Percentiles rank a stretch among this genome's conserved stretches.
Evolutionary conservation across 768 basidiomycete species (phyloP).

Genomic region (Amanita polypyramis): DNA sequence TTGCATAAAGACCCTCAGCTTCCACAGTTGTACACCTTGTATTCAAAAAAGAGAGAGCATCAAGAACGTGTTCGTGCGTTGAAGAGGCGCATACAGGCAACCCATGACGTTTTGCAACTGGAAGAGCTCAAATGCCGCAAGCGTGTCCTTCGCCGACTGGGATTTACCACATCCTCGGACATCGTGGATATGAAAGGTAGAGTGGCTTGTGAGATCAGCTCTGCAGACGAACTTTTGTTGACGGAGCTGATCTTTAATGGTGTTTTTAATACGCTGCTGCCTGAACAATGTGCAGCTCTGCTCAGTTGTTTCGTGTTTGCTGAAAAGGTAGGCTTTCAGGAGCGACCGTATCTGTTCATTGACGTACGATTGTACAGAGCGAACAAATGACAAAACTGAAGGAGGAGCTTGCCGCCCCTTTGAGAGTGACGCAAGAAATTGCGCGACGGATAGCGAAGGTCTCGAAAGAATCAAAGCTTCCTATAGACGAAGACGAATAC

Average conservation of each 20-base stretch:
- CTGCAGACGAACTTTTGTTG: constrained; percentile 90
- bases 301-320: constrained; percentile 96
- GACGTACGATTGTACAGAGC: constrained; percentile 37
- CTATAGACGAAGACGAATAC: constrained; percentile 88
- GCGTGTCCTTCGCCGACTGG: constrained; percentile 84
- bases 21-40: constrained; percentile 72
- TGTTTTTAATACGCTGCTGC: constrained; percentile 80
- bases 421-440: constrained; percentile 92
- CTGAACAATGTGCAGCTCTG: constrained; percentile 90
- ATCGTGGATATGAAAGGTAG: constrained; percentile 98
- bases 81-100: constrained; percentile 81
- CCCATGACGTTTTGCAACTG: constrained; percentile 87
- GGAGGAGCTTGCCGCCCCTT: constrained; percentile 87
- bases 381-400: constrained; percentile 79
- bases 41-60: constrained; percentile 62
- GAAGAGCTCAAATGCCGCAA: constrained; percentile 96
- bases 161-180: constrained; percentile 80
- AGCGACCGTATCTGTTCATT: background rate
- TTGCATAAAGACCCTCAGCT: constrained; percentile 73
- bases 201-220: constrained; percentile 97
- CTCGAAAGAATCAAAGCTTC: constrained; percentile 85
- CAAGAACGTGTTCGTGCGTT: constrained; percentile 63
- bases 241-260: constrained; percentile 98
- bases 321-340: constrained; percentile 60
- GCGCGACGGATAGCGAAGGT: constrained; percentile 96